Conservation (phyloP, 176 grass and related monocot genomes). For the Ensete glaucum region DNA sequence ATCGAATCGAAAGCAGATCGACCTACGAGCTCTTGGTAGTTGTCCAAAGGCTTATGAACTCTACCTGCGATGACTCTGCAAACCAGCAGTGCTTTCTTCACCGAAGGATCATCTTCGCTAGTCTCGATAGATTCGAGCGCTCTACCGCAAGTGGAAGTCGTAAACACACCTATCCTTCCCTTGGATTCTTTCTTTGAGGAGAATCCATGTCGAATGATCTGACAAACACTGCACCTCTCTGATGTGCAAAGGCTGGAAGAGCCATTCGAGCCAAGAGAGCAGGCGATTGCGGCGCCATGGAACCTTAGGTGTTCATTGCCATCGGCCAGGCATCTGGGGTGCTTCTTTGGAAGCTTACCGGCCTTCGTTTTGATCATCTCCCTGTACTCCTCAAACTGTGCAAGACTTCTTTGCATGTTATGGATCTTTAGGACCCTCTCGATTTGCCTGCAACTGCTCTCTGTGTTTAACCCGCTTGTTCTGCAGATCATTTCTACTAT, state of each 20-base stretch:
- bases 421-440: constrained; percentile 66
- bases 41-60: constrained; percentile 57
- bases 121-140: constrained; percentile 36
- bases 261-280: constrained; percentile 42
- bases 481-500: constrained; percentile 77
- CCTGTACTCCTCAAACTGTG: constrained; percentile 50
- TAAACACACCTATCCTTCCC: constrained; percentile 45
- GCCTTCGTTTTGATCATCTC: constrained; percentile 46
- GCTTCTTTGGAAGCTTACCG: constrained; percentile 46
- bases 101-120: not conserved
- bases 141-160: constrained; percentile 43
- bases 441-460: constrained; percentile 20
- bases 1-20: constrained; percentile 62
- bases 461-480: constrained; percentile 37
- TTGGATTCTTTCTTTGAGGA: constrained; percentile 28
- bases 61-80: constrained; percentile 75
- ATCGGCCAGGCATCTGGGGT: constrained; percentile 66
- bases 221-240: constrained; percentile 38
- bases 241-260: constrained; percentile 42
- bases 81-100: constrained; percentile 41
- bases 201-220: constrained; percentile 52
- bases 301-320: constrained; percentile 82
- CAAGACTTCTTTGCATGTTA: constrained; percentile 39
- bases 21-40: constrained; percentile 27
- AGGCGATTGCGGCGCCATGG: constrained; percentile 43